Evolutionary conservation across 352 stramenopile species (phyloP).

Genomic region (Pilasporangium apinafurcum): DNA sequence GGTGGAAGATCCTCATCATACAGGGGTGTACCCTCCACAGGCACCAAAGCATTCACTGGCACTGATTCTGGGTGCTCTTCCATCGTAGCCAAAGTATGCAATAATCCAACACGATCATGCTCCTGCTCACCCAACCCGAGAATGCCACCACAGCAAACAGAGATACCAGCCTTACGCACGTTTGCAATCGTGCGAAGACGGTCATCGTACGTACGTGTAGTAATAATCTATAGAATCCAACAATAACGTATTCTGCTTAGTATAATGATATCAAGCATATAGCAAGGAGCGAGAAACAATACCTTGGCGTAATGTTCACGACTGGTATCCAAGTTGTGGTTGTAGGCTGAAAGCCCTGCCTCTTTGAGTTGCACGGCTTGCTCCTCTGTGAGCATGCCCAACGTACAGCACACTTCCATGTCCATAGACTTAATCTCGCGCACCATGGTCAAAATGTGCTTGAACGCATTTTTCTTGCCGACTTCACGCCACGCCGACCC

Average conservation of each 20-base stretch:
- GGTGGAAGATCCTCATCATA: slow-evolving; percentile 83
- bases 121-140: slow-evolving; percentile 94
- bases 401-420: slow-evolving; percentile 95
- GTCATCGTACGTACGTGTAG: slow-evolving; percentile 95
- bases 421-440: slow-evolving; percentile 88
- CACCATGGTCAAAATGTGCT: slow-evolving; percentile 97
- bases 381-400: slow-evolving; percentile 95
- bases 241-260: no score
- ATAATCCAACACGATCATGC: slow-evolving; percentile 90
- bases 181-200: slow-evolving; percentile 95
- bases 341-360: slow-evolving; percentile 96
- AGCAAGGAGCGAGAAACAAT: no score
- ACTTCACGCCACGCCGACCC: slow-evolving; percentile 96
- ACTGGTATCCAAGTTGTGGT: slow-evolving; percentile 98
- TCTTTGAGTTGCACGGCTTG: slow-evolving; percentile 96
- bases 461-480: slow-evolving; percentile 98
- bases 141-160: slow-evolving; percentile 97
- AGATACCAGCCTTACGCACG: slow-evolving; percentile 96
- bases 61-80: slow-evolving; percentile 95
- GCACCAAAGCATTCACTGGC: slow-evolving; percentile 95
- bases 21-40: slow-evolving; percentile 93
- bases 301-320: slow-evolving; percentile 96
- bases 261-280: no score
- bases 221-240: slow-evolving; percentile 87
- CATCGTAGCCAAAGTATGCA: slow-evolving; percentile 95